A percentile compares a stretch with the other conserved stretches of the same genome.
phyloP scores from a whole-genome alignment of 768 basidiomycete genomes.

The Boletus pseudo-olivaceus region DNA sequence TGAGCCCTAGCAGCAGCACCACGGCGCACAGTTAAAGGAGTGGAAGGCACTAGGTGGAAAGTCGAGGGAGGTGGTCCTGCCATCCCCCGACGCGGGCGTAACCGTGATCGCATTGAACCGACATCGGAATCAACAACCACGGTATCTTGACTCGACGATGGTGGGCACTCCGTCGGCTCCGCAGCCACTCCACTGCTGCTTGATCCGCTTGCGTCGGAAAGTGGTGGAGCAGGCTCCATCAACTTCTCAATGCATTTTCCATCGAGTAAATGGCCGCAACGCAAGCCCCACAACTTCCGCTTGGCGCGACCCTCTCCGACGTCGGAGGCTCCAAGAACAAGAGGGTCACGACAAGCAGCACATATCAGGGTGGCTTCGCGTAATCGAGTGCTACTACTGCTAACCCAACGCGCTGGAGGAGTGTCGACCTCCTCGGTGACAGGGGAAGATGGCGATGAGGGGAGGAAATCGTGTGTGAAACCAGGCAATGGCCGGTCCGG shows the following conservation, averaged over 20 bases:
- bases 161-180: not conserved
- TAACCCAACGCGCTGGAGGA: slow-evolving; percentile 17
- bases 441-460: slow-evolving; percentile 24
- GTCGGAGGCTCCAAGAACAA: slow-evolving; percentile 50
- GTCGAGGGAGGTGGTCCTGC: slow-evolving; percentile 4
- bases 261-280: slow-evolving; percentile 77
- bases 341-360: slow-evolving; percentile 61
- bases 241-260: slow-evolving; percentile 67
- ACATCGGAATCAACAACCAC: slow-evolving; percentile 14
- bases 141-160: slow-evolving; percentile 28
- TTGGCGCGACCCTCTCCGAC: slow-evolving; percentile 44
- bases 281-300: slow-evolving; percentile 62
- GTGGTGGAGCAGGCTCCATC: slow-evolving; percentile 40
- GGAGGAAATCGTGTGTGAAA: slow-evolving; percentile 65
- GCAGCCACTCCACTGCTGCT: slow-evolving; percentile 12
- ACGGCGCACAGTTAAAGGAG: slow-evolving; percentile 9
- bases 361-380: slow-evolving; percentile 55
- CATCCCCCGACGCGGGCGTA: slow-evolving; percentile 44
- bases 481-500: slow-evolving; percentile 52
- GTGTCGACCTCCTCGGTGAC: slow-evolving; percentile 46
- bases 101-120: slow-evolving; percentile 53
- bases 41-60: slow-evolving; percentile 2
- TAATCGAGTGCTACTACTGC: slow-evolving; percentile 24
- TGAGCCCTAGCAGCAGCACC: not conserved
- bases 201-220: slow-evolving; percentile 7